Evolutionary conservation across 768 basidiomycete species (phyloP), one percentile per base, ranked within the genome.

Genomic region (Lyophyllum atratum): DNA sequence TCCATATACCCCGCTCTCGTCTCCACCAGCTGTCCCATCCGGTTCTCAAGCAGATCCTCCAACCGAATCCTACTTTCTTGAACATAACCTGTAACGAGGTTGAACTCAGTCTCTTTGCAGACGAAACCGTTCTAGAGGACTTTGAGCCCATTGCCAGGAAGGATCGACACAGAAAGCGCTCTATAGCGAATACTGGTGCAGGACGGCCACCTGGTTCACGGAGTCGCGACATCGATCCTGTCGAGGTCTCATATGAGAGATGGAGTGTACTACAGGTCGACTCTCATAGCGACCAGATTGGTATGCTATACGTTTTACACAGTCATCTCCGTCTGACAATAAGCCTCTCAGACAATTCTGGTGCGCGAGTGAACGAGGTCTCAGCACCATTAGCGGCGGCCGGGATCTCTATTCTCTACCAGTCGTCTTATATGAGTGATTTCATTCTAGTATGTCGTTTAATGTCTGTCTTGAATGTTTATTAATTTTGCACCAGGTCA

Each of bases 231-330:
- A 72, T 76, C 33, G 81, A 85, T 44, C 79, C 81, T 22, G 79
- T 91, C 46, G 86, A 90, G 63, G 81, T 90, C 45, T 89, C 88
- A 0, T 83, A 80, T 59, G 89, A 91, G 58, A 79, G 78, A 57
- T 93, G 90, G 90, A 85, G 80, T 61, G 90, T 90, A 21, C 77
- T 93, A 28, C 90, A 92, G 70, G 86, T 93, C 52, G 90, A 92
- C 69, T 88, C 88, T 0, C 90, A 91, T 69, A 87, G 82, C 25
- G 85, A 90, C 67, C 80, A 81, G 56, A 76, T 86, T 37, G 87
- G 89, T 87, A 55, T 51, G 78, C 73, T 50, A 39, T 47, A 46
- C 21, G 26, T 48, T 31, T 51, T 28, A 24, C 58, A 59, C 59
- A 39, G 12, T 29, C 26, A 54, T 56, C 49, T 42, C 37, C 59